These are phyloP conservation scores for Malus sieversii DNA, from an alignment of 306 rosid genomes.

Conservation along the genomic window DNA sequence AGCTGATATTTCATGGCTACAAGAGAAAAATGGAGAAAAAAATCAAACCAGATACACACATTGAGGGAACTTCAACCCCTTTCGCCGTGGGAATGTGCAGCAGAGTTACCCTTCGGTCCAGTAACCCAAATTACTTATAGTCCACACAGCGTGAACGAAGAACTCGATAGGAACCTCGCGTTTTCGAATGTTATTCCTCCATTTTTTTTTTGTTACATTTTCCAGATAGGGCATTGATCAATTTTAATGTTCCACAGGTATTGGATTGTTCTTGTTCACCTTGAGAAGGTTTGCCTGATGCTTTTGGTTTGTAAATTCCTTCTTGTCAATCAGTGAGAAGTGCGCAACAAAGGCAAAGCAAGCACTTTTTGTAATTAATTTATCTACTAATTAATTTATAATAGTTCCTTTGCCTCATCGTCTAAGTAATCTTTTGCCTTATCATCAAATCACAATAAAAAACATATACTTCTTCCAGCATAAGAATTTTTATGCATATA, in stretches of 20 bases:
- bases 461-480: no score
- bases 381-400: neutral
- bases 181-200: constrained; percentile 7
- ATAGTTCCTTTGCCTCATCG: neutral
- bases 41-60: neutral
- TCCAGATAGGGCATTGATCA: constrained; percentile 37
- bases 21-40: constrained; percentile 6
- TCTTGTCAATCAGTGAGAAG: no score
- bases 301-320: neutral
- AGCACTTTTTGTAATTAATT: neutral
- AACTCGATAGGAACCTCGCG: constrained; percentile 20
- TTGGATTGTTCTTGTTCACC: constrained; percentile 30
- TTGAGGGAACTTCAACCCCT: neutral
- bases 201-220: constrained; percentile 7
- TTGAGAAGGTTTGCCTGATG: neutral
- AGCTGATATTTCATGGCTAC: constrained; percentile 34
- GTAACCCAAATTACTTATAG: constrained; percentile 5
- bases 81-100: constrained; percentile 12
- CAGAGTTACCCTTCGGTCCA: constrained; percentile 19
- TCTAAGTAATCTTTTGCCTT: no score
- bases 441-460: no score
- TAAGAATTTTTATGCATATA: no score
- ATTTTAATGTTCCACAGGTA: constrained; percentile 30
- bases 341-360: constrained; percentile 4
- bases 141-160: constrained; percentile 8